Evolutionary conservation across 805 yeast genomes (phyloP), one percentile per base, ranked within the genome.

Genomic region (Starmerella apis): DNA sequence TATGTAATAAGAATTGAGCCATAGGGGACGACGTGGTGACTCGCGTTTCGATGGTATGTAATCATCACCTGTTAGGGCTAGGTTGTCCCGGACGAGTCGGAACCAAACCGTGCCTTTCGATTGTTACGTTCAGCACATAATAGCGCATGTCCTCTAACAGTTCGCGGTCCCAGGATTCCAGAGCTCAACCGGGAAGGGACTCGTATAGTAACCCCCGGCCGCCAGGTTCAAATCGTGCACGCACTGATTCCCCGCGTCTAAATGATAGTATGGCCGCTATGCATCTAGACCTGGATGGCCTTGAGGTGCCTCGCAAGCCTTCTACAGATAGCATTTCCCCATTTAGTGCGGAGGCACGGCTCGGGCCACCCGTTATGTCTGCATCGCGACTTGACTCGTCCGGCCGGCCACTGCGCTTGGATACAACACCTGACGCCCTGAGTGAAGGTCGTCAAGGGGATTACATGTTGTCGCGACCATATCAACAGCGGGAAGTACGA

Each of bases 381-480:
- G 31, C 23, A n/a, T 9, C 47, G 37, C 37, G 44, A 9, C 23
- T 41, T 13, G 44, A 41, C 23, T n/a, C 44, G 23, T 41, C 32
- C 16, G 49, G 49, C 6, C 10, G 35, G 24, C 38, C 46, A 4
- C 46, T 54, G 27, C 44, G 31, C 25, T 52, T 55, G 24, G 47
- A 53, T 14, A 55, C 58, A 14, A 53, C 57, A 19, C 58, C 58
- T 4, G 57, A 55, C 9, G 52, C 49, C 19, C 48, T 55, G 19
- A 46, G 37, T 24, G 53, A 50, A 20, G 19, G 24, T 5, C 43
- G 36, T n/a, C 22, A 19, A 33, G 16, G 27, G 13, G 36, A 28
- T 33, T 24, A 28, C 20, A 28, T 30, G 19, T 16, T 31, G 32
- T 46, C 45, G 44, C 37, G 35, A n/a, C 33, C 44, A 8, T 16